phyloP scores from a whole-genome alignment of 352 stramenopile species.

The Globisporangium viniferum region DNA sequence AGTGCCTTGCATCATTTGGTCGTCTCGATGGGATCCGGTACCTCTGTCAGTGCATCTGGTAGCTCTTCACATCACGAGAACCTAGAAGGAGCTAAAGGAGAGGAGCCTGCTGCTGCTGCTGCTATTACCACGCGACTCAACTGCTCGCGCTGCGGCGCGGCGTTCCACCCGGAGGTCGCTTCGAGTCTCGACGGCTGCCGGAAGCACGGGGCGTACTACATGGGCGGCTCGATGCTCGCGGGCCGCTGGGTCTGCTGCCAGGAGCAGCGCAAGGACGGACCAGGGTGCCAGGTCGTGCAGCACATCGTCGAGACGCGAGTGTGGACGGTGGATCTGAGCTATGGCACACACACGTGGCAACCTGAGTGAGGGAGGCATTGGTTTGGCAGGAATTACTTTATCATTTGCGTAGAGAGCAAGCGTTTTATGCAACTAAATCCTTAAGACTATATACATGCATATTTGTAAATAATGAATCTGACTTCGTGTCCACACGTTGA shows the following conservation, averaged over 20 bases:
- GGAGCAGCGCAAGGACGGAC: constrained; percentile 28
- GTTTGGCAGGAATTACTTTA: neutral
- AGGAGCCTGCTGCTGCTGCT: neutral
- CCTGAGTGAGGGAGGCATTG: constrained; percentile 9
- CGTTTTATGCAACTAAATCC: neutral
- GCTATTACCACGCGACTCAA: constrained; percentile 6
- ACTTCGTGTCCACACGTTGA: too few species aligned
- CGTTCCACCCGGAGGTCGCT: constrained; percentile 28
- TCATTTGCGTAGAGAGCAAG: neutral
- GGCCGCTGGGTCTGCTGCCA: constrained; percentile 54
- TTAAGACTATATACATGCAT: too few species aligned
- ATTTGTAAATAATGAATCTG: too few species aligned
- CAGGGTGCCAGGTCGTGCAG: constrained; percentile 29
- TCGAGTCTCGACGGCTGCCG: constrained; percentile 33
- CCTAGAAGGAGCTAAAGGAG: neutral
- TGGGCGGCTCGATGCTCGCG: constrained; percentile 37
- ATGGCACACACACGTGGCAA: constrained; percentile 40
- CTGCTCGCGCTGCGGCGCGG: constrained; percentile 36
- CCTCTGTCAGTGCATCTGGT: neutral
- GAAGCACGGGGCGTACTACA: constrained; percentile 46
- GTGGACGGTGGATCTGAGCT: constrained; percentile 35
- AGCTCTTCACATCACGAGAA: neutral
- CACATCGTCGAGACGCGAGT: constrained; percentile 28
- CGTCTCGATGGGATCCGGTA: neutral
- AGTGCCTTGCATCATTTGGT: constrained; percentile 28